Base-by-base conservation (phyloP, 2,329 filamentous ascomycete species). In the Cladosporium halotolerans region DNA sequence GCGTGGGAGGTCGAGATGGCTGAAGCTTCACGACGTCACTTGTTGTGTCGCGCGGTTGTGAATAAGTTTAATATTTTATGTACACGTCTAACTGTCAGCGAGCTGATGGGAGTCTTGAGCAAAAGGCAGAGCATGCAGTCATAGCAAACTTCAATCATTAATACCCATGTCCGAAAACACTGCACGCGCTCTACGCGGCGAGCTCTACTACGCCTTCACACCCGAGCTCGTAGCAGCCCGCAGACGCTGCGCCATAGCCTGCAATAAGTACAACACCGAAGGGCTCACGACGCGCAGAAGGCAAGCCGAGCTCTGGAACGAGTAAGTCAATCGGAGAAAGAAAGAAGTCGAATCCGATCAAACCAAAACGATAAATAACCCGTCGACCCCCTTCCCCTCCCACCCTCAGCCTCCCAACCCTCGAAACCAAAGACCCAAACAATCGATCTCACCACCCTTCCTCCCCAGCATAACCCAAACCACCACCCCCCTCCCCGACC, bases 181-280 rank as follows among this genome's bases (percentile, higher is more conserved):
- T 47, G 58, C 61, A 13, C 63, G 68, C 18, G 49, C 58, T 9
- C 58, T 68, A 3, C 58, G 62, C n/a, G 68, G 68, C 23, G 65
- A 92, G 66, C 77, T 92, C 9, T 91, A 89, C 68, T 79, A 83
- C 61, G 82, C 86, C 40, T 91, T 91, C 64, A 80, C 81, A 1
- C 84, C 87, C 0, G 79, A 86, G 33, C 81, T 93, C 3, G 70
- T 80, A 2, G 81, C 78, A 1, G 83, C 78, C 38, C 80, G 88
- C 14, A 71, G 73, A n/a, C 76, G 82, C 11, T 88, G 85, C 67
- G 76, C 76, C 40, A 68, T 73, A 32, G 86, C 87, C 0, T 82
- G 79, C 61, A 68, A 76, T 18, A 75, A 74, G 19, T 89, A 83
- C 72, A 91, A 89, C 68, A 75, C 73, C 45, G 77, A 80, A 0